Base-by-base conservation (phyloP, 768 basidiomycete species). In the Lactarius sanguifluus region DNA sequence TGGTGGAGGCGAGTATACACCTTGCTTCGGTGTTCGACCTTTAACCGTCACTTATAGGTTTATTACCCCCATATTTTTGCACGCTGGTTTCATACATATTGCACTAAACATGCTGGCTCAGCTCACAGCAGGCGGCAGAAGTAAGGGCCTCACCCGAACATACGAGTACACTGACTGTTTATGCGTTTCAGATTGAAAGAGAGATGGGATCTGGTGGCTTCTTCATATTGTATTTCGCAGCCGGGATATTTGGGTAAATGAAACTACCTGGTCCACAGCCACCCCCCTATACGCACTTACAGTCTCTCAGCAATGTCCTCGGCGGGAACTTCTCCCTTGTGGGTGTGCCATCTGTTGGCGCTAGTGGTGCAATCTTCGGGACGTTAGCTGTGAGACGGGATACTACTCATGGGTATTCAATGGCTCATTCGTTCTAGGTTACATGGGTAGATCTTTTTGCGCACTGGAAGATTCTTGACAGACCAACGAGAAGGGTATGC, bases 81-180 rank as follows among this genome's bases (percentile, higher is more conserved):
- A 98, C 71, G 97, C 94, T 13, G 96, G 96, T n/a, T 81, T 99
- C 64, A 81, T 99, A n/a, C 96, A 99, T 75, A 81, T 96, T 41
- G 70, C 89, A 5, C 73, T 99, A 67, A 99, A 99, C 74, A 90
- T 98, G 88, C 74, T 96, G 34, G 95, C 89, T 16, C 96, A 96
- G 71, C 75, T 91, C 64, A 85, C 84, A 0, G 78, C 91, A n/a
- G n/a, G 90, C 89, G 8, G 91, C 89, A 41, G 88, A 91, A 77
- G 92, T 91, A 72, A 71, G 57, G 20, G 6, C 10, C 10, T 25
- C 36, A 13, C 5, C 52, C 43, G 12, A 52, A 30, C 25, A 59
- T 52, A 50, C 23, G 25, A 23, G 8, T 32, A 58, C 23, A 16
- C 25, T 62, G 63, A 62, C 57, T 63, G 30, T 55, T 34, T 18